A percentile compares a stretch with the other conserved stretches of the same genome.
Evolutionary conservation across 208 protist species (phyloP).

Genomic region (Phytomonas francai): DNA sequence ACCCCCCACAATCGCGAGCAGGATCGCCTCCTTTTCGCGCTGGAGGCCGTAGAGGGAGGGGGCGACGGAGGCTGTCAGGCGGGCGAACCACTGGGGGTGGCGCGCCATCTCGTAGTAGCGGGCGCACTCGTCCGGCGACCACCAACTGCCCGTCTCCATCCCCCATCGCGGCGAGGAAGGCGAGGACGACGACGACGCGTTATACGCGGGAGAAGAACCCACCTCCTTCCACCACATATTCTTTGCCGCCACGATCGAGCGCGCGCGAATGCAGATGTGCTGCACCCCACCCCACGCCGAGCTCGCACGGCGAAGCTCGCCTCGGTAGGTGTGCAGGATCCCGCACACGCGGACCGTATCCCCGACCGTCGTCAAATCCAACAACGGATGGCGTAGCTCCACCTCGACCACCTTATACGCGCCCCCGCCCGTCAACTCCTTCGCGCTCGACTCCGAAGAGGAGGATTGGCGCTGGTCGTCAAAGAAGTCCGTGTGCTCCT

Average conservation of each 20-base stretch:
- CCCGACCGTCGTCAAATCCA: constrained; percentile 65
- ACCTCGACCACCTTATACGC: constrained; percentile 72
- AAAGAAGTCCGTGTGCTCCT: constrained; percentile 63
- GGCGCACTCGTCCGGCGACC: constrained; percentile 56
- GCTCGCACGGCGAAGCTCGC: constrained; percentile 21
- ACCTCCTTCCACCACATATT: constrained; percentile 10
- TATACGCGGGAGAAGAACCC: constrained; percentile 6
- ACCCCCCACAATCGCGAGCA: constrained; percentile 94
- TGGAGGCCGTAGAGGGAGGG: constrained; percentile 96
- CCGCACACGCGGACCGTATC: constrained; percentile 65
- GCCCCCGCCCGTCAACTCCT: constrained; percentile 21
- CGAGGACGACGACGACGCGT: not conserved
- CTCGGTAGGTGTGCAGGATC: constrained; percentile 46
- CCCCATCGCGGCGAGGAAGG: constrained; percentile 5
- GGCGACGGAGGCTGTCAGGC: constrained; percentile 92
- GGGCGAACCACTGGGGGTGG: constrained; percentile 73
- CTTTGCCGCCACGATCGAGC: constrained; percentile 16
- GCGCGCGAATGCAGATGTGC: constrained; percentile 27
- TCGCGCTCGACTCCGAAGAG: constrained; percentile 8
- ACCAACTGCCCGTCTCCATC: constrained; percentile 9
- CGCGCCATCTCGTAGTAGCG: constrained; percentile 84
- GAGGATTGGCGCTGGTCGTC: constrained; percentile 15
- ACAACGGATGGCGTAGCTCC: constrained; percentile 55
- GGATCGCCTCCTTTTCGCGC: constrained; percentile 94
- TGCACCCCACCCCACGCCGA: constrained; percentile 16